These are phyloP conservation scores for Penicillium sp. DNA, from an alignment of 2,329 filamentous ascomycete genomes.

Conservation along the genomic window DNA sequence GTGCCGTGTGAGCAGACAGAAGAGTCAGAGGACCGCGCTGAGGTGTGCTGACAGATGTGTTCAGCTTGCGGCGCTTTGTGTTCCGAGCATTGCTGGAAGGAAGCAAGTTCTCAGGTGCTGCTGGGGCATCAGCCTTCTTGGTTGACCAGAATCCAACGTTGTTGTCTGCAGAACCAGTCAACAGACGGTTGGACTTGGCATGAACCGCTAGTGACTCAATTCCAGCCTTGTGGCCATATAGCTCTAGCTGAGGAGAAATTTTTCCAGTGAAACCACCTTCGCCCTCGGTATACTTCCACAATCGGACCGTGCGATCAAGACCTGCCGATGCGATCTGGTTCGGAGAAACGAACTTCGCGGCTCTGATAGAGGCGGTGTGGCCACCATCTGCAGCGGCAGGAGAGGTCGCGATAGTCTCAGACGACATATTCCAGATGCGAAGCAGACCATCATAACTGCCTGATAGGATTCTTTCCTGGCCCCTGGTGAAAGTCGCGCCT, in stretches of 20 bases:
- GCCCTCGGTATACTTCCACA: slow-evolving; percentile 83
- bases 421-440: slow-evolving; percentile 84
- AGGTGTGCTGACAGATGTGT: slow-evolving; percentile 55
- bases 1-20: slow-evolving; percentile 67
- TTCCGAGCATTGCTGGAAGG: slow-evolving; percentile 61
- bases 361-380: slow-evolving; percentile 73
- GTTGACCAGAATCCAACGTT: slow-evolving; percentile 85
- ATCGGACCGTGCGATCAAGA: slow-evolving; percentile 76
- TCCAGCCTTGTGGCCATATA: slow-evolving; percentile 75
- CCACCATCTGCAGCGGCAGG: slow-evolving; percentile 64
- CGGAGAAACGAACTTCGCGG: slow-evolving; percentile 77
- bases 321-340: slow-evolving; percentile 78
- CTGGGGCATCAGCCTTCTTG: slow-evolving; percentile 70
- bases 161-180: slow-evolving; percentile 83
- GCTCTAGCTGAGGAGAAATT: slow-evolving; percentile 71
- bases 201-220: slow-evolving; percentile 75
- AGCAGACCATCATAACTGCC: slow-evolving; percentile 88
- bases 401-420: slow-evolving; percentile 78
- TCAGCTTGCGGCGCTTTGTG: slow-evolving; percentile 74
- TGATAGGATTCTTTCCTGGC: slow-evolving; percentile 76
- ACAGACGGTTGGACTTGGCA: slow-evolving; percentile 68
- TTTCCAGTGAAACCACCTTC: slow-evolving; percentile 58
- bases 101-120: slow-evolving; percentile 67
- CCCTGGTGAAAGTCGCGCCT: slow-evolving; percentile 44
- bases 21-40: slow-evolving; percentile 77